These are phyloP conservation scores for Blastomyces emzantsi DNA, from an alignment of 2,329 filamentous ascomycete species.

Conservation along the genomic window DNA sequence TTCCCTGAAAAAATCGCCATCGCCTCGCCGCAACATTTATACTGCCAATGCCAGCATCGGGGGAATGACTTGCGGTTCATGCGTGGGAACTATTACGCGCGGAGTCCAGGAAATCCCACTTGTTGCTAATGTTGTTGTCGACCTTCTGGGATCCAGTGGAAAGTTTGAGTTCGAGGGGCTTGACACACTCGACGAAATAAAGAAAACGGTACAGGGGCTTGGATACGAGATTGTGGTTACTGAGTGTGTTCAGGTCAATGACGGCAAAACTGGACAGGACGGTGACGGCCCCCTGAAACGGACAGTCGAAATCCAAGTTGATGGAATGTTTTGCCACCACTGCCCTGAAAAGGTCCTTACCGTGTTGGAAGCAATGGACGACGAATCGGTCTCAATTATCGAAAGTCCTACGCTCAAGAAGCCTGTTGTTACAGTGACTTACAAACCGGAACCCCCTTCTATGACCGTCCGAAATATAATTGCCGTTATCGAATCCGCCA, in stretches of 20 bases:
- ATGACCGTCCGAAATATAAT: conserved; percentile 73
- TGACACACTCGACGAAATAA: conserved; percentile 37
- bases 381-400: conserved; percentile 32
- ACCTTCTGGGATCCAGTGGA: conserved; percentile 44
- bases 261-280: conserved; percentile 32
- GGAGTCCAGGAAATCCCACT: conserved; percentile 40
- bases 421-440: conserved; percentile 62
- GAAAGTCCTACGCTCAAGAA: conserved; percentile 47
- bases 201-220: conserved; percentile 46
- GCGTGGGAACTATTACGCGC: conserved; percentile 42
- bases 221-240: conserved; percentile 58
- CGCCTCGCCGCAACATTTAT: conserved; percentile 17
- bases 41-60: conserved; percentile 43
- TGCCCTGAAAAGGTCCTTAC: conserved; percentile 47
- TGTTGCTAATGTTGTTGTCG: conserved; percentile 42
- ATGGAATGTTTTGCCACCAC: conserved; percentile 66
- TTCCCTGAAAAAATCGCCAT: conserved; percentile 13
- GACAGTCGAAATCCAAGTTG: conserved; percentile 55
- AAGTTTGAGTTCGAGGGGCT: conserved; percentile 42
- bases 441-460: conserved; percentile 56
- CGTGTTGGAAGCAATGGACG: conserved; percentile 40
- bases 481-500: conserved; percentile 54
- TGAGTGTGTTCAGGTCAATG: conserved; percentile 26
- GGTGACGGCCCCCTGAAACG: conserved; percentile 34
- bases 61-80: conserved; percentile 52